Conservation (phyloP, 2,329 filamentous ascomycete species). For the Xylaria sp. region DNA sequence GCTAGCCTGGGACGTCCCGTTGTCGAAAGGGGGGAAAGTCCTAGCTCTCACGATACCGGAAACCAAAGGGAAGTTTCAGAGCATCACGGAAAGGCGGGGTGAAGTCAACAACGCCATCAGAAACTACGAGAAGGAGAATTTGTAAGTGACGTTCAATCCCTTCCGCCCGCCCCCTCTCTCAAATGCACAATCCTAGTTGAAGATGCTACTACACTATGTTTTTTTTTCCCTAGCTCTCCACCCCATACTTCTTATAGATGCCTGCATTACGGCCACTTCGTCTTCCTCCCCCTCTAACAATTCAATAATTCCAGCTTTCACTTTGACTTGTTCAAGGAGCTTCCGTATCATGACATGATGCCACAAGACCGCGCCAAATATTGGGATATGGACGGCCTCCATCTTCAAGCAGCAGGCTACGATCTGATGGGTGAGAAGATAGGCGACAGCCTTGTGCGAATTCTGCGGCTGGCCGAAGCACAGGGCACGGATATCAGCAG, state of each 20-base stretch:
- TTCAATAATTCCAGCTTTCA: slow-evolving; percentile 49
- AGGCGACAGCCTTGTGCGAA: slow-evolving; percentile 56
- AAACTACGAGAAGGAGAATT: slow-evolving; percentile 53
- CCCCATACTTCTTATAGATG: neutral
- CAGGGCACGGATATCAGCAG: slow-evolving; percentile 41
- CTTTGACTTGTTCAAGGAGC: slow-evolving; percentile 60
- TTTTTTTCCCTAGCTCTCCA: neutral
- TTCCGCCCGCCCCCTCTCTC: neutral
- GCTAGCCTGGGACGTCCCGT: slow-evolving; percentile 55
- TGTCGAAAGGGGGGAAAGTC: slow-evolving; percentile 58
- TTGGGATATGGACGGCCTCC: slow-evolving; percentile 64
- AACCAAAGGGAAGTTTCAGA: slow-evolving; percentile 41
- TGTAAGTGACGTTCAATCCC: slow-evolving; percentile 51
- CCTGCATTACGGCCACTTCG: neutral
- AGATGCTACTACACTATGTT: neutral
- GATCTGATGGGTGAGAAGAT: slow-evolving; percentile 65
- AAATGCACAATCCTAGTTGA: neutral
- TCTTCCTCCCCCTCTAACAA: slow-evolving; percentile 4
- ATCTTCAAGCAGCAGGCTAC: slow-evolving; percentile 64
- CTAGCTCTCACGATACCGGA: slow-evolving; percentile 69
- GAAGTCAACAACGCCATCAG: slow-evolving; percentile 60
- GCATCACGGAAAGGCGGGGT: slow-evolving; percentile 45
- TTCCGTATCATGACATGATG: slow-evolving; percentile 60
- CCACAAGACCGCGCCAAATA: slow-evolving; percentile 53
- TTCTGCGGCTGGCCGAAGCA: slow-evolving; percentile 46